Evolutionary conservation across 2,329 filamentous ascomycete genomes (phyloP).

Genomic region (Juglanconis oblonga): DNA sequence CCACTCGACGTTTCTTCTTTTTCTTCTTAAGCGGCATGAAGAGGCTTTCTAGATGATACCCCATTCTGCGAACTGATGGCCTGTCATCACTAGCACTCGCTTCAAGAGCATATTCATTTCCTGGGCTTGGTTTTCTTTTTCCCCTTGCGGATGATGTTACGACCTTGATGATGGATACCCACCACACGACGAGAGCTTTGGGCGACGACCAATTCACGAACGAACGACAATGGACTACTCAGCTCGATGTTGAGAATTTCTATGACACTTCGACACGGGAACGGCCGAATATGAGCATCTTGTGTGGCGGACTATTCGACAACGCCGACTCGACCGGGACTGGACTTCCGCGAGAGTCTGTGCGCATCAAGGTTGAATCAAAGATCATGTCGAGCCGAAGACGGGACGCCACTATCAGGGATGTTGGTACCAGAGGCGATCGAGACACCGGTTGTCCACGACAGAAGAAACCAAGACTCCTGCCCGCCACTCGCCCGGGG

Average conservation of each 20-base stretch:
- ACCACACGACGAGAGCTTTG: constrained; percentile 26
- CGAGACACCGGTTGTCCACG: constrained; percentile 45
- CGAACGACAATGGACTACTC: constrained; percentile 26
- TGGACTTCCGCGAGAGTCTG: constrained; percentile 19
- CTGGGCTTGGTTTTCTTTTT: constrained; percentile 32
- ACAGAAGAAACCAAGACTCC: constrained; percentile 27
- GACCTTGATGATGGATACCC: constrained; percentile 39
- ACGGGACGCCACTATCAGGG: constrained; percentile 34
- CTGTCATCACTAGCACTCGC: constrained; percentile 31
- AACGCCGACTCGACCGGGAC: constrained; percentile 20
- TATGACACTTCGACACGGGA: constrained; percentile 18
- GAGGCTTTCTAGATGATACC: constrained; percentile 40
- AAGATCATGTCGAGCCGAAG: constrained; percentile 33
- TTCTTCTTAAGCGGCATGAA: constrained; percentile 35
- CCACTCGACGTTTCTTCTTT: constrained; percentile 28
- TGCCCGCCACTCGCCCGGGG: constrained; percentile 16
- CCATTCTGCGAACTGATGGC: constrained; percentile 28
- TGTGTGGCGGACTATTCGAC: constrained; percentile 20
- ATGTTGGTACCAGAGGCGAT: constrained; percentile 30
- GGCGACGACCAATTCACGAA: constrained; percentile 35
- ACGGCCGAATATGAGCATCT: constrained; percentile 9
- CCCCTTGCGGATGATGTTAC: constrained; percentile 47
- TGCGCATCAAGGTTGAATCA: constrained; percentile 12
- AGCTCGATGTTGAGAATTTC: constrained; percentile 20
- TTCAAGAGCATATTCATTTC: constrained; percentile 35